phyloP scores from a whole-genome alignment of 768 basidiomycete genomes.

The Mycena amicta region DNA sequence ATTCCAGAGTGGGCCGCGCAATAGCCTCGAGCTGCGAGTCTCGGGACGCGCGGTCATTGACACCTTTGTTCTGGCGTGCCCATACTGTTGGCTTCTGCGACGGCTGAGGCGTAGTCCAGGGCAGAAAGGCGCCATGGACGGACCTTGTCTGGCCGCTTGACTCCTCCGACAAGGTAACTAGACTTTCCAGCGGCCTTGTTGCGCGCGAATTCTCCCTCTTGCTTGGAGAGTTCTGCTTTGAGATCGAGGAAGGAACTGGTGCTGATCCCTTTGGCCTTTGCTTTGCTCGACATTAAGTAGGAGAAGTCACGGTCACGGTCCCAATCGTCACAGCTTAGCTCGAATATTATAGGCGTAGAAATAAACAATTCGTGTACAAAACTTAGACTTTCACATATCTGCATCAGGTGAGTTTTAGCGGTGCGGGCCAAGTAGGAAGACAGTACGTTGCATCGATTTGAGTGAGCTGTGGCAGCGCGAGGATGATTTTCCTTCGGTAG shows the following conservation, averaged over 20 bases:
- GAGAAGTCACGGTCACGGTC: no score
- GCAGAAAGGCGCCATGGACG: conserved; percentile 7
- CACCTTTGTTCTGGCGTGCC: conserved; percentile 76
- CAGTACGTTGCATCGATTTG: conserved; percentile 94
- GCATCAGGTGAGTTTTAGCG: no score
- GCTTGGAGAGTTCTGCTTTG: conserved; percentile 69
- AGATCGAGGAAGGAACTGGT: conserved; percentile 82
- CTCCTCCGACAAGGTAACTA: conserved; percentile 57
- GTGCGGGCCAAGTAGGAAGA: no score
- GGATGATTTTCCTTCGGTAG: conserved; percentile 88
- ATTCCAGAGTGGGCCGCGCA: conserved; percentile 71
- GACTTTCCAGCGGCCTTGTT: conserved; percentile 61
- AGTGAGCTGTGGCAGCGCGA: conserved; percentile 83
- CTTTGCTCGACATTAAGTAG: conserved; percentile 58
- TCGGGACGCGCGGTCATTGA: conserved; percentile 59
- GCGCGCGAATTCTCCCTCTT: conserved; percentile 59
- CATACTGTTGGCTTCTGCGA: conserved; percentile 76
- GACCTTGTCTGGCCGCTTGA: conserved; percentile 75
- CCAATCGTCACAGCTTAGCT: no score
- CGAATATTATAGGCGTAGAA: no score
- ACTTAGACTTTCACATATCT: conserved; percentile 20
- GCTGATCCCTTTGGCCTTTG: conserved; percentile 70
- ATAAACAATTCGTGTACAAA: no score
- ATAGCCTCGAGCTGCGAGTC: conserved; percentile 74
- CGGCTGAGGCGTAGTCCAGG: not conserved